Evolutionary conservation across 2,329 filamentous ascomycete species (phyloP).

Genomic region (Diplocarpon rosae): DNA sequence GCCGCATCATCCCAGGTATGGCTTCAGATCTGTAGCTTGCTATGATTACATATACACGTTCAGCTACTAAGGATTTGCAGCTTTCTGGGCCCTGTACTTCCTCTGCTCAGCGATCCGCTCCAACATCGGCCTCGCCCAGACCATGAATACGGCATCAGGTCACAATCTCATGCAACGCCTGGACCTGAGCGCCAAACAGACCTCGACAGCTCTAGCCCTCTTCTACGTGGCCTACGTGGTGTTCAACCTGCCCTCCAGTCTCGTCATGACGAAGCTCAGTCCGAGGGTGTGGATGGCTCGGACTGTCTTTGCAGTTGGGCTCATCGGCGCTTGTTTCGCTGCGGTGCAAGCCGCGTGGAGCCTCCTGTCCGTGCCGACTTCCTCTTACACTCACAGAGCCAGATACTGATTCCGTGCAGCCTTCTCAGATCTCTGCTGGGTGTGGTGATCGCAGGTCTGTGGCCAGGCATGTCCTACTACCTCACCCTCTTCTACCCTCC

Average conservation of each 20-base stretch:
- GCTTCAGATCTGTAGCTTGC: background rate
- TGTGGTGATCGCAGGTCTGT: slow-evolving; percentile 84
- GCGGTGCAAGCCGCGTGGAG: slow-evolving; percentile 77
- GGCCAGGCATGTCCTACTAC: slow-evolving; percentile 88
- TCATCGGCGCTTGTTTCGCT: slow-evolving; percentile 75
- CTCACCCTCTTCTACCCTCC: slow-evolving; percentile 87
- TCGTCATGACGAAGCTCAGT: slow-evolving; percentile 76
- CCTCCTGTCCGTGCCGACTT: slow-evolving; percentile 34
- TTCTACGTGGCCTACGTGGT: slow-evolving; percentile 91
- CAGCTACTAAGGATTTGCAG: slow-evolving; percentile 29
- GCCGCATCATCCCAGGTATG: slow-evolving; percentile 42
- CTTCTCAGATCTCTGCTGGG: slow-evolving; percentile 78
- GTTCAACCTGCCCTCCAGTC: slow-evolving; percentile 80
- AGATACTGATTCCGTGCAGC: slow-evolving; percentile 26
- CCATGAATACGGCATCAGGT: slow-evolving; percentile 63
- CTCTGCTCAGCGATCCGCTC: slow-evolving; percentile 85
- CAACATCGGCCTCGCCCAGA: slow-evolving; percentile 88
- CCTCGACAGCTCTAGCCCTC: slow-evolving; percentile 72
- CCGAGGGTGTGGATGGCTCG: slow-evolving; percentile 87
- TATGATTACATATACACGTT: background rate
- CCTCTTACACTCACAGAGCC: background rate
- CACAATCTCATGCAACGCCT: slow-evolving; percentile 70
- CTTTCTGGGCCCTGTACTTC: slow-evolving; percentile 87
- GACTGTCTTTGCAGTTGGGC: slow-evolving; percentile 76
- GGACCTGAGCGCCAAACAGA: slow-evolving; percentile 59